Conservation (phyloP, 257 asterid species). For the Nicotiana benthamiana region DNA sequence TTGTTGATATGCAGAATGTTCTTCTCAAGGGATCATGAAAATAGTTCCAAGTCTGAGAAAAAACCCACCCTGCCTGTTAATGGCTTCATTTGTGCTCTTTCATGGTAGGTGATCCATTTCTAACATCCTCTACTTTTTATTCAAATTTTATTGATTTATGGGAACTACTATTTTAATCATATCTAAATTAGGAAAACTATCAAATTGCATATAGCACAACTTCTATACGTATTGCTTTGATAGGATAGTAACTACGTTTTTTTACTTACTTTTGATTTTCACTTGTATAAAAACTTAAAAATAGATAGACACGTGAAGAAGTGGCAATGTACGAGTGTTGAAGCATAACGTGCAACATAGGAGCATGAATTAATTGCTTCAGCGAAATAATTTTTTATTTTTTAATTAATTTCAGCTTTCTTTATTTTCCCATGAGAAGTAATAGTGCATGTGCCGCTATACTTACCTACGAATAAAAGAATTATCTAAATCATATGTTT, state of each 20-base stretch:
- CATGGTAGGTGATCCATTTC: slow-evolving; percentile 41
- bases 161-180: background rate
- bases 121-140: background rate
- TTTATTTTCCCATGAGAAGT: background rate
- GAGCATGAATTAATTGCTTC: background rate
- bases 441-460: background rate
- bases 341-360: background rate
- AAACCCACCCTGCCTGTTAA: slow-evolving; percentile 13
- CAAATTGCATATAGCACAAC: background rate
- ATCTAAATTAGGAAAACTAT: background rate
- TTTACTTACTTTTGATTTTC: background rate
- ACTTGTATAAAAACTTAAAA: background rate
- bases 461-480: background rate
- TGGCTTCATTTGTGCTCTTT: slow-evolving; percentile 30
- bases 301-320: background rate
- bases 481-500: background rate
- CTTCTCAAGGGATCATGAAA: slow-evolving; percentile 14
- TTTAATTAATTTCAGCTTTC: background rate
- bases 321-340: background rate
- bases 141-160: background rate
- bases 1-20: slow-evolving; percentile 33
- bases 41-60: slow-evolving; percentile 18
- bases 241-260: background rate
- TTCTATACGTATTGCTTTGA: background rate
- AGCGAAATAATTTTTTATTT: background rate